phyloP scores from a whole-genome alignment of 179 eudicot genomes.

The Amaranthus tricolor region DNA sequence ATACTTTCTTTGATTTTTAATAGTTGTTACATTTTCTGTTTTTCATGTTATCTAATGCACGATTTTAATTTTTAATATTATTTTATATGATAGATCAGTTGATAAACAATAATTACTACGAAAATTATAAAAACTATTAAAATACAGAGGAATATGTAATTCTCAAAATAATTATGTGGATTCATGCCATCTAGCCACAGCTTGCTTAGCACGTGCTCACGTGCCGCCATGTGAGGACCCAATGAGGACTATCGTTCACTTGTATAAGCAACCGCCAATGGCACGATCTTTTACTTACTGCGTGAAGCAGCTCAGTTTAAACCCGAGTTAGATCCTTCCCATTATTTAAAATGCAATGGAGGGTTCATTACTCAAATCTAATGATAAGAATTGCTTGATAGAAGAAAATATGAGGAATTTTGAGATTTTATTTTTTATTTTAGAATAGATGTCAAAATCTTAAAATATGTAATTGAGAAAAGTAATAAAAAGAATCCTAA shows the following conservation, averaged over 20 bases:
- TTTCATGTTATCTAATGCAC: too few relatives aligned
- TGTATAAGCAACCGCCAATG: constrained; percentile 22
- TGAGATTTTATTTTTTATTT: too few relatives aligned
- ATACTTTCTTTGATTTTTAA: too few relatives aligned
- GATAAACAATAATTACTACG: too few relatives aligned
- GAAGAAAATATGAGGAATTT: background rate
- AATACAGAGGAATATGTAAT: too few relatives aligned
- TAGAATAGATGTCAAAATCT: too few relatives aligned
- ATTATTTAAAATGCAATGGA: background rate
- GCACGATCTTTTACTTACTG: background rate
- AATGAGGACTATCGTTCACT: constrained; percentile 28
- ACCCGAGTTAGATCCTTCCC: background rate
- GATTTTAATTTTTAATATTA: too few relatives aligned
- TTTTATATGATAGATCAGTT: too few relatives aligned
- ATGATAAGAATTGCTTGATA: background rate
- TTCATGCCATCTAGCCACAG: constrained; percentile 28
- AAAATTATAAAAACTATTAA: too few relatives aligned
- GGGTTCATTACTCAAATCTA: background rate
- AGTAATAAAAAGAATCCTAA: too few relatives aligned
- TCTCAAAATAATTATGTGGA: background rate
- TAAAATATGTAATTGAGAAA: too few relatives aligned
- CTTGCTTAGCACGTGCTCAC: constrained; percentile 33
- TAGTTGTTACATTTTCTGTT: too few relatives aligned
- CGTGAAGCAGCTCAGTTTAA: background rate
- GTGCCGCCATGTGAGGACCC: constrained; percentile 33